Conservation (phyloP, 768 basidiomycete species). For the Hortiboletus flavorubellus region DNA sequence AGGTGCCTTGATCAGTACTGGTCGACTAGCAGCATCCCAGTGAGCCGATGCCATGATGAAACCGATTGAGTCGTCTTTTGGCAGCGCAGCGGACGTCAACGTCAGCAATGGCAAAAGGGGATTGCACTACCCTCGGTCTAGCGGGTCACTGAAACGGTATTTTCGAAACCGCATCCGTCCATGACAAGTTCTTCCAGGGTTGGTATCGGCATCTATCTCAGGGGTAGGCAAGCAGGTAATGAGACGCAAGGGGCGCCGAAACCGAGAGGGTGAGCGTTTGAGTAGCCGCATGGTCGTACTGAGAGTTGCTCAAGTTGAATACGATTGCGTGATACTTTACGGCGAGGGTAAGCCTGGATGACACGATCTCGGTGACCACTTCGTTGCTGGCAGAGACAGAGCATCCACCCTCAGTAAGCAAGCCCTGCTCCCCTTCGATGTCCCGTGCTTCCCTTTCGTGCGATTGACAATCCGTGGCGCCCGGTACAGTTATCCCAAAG, state of each 20-base stretch:
- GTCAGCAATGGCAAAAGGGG: conserved; percentile 56
- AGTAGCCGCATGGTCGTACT: conserved; percentile 55
- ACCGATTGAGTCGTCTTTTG: conserved; percentile 42
- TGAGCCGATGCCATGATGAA: conserved; percentile 49
- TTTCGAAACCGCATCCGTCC: conserved; percentile 68
- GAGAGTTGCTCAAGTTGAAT: conserved; percentile 43
- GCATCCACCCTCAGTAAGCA: conserved; percentile 67
- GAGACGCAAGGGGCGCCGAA: conserved; percentile 55
- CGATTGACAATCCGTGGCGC: not conserved
- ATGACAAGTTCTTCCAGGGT: conserved; percentile 69
- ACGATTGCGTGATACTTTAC: conserved; percentile 19
- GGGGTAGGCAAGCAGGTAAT: conserved; percentile 40
- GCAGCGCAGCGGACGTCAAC: conserved; percentile 54
- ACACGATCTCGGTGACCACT: conserved; percentile 22
- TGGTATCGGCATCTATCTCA: conserved; percentile 45
- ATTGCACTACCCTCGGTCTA: conserved; percentile 29
- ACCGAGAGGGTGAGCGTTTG: conserved; percentile 65
- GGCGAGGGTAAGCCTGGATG: conserved; percentile 26
- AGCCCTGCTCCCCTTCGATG: conserved; percentile 70
- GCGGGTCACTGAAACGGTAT: conserved; percentile 49
- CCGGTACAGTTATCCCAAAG: conserved; percentile 52
- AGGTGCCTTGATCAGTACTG: conserved; percentile 58
- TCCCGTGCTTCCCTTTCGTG: conserved; percentile 70
- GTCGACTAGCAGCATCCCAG: conserved; percentile 27
- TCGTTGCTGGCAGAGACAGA: conserved; percentile 4